Conservation (phyloP, 1,284 basidiomycete genomes). For the Tetrapyrgos nigripes region DNA sequence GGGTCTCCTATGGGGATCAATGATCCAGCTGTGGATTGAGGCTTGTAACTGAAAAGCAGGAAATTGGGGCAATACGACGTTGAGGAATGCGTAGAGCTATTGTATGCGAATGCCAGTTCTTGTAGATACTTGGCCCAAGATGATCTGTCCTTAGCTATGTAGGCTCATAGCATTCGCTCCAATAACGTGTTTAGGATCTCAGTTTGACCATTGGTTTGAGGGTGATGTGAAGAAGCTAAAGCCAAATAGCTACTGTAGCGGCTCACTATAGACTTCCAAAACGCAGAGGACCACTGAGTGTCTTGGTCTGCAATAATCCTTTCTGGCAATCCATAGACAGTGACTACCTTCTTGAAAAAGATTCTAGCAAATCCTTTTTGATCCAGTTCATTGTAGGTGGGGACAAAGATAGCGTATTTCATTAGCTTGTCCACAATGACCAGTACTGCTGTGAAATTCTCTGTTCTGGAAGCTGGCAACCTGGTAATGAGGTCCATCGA, state of each 20-base stretch:
- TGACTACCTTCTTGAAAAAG: not conserved
- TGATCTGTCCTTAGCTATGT: conserved; percentile 29
- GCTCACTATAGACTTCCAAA: conserved; percentile 16
- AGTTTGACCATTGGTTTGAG: conserved; percentile 35
- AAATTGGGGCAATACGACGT: conserved; percentile 10
- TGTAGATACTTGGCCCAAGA: conserved; percentile 35
- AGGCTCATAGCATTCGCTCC: conserved; percentile 25
- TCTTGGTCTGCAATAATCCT: conserved; percentile 21
- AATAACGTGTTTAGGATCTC: conserved; percentile 35
- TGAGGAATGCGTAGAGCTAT: conserved; percentile 12
- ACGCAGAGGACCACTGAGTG: conserved; percentile 15
- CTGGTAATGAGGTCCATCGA: conserved; percentile 10
- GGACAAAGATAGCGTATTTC: conserved; percentile 43
- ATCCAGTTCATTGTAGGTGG: conserved; percentile 20
- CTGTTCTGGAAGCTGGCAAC: conserved; percentile 3
- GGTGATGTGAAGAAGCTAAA: conserved; percentile 13
- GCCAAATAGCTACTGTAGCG: conserved; percentile 6
- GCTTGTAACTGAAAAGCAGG: conserved; percentile 13
- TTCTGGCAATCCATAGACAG: conserved; percentile 14
- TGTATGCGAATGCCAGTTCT: conserved; percentile 25
- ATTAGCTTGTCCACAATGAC: conserved; percentile 45
- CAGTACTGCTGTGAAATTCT: conserved; percentile 33
- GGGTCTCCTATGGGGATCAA: not conserved
- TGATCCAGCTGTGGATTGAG: not conserved
- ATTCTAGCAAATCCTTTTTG: conserved; percentile 12